Evolutionary conservation across 2,329 filamentous ascomycete genomes (phyloP).

Genomic region (Ceratocystis variospora): DNA sequence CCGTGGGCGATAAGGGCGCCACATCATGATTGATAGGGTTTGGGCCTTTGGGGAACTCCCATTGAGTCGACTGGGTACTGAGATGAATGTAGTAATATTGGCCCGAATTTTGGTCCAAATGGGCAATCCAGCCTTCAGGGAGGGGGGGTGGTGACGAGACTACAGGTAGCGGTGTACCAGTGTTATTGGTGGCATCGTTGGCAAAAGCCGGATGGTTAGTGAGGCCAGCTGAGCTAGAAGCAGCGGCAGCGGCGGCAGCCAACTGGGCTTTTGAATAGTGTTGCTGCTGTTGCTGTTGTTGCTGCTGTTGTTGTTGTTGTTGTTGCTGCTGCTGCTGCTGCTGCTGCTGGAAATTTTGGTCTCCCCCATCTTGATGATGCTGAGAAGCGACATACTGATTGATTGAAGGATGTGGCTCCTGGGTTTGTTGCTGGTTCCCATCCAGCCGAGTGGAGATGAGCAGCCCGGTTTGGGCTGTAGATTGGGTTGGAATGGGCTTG

Average conservation of each 20-base stretch:
- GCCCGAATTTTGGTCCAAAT: slow-evolving; percentile 86
- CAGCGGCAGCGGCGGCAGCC: slow-evolving; percentile 29
- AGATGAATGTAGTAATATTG: slow-evolving; percentile 99
- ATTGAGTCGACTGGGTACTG: slow-evolving; percentile 87
- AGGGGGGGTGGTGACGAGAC: slow-evolving; percentile 78
- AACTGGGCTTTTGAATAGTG: slow-evolving; percentile 15
- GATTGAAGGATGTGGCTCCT: neutral
- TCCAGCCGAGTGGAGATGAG: slow-evolving; percentile 16
- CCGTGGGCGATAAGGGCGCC: slow-evolving; percentile 67
- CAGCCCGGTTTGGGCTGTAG: slow-evolving; percentile 10
- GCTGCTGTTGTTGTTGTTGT: too few relatives aligned
- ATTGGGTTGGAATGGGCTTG: slow-evolving; percentile 18
- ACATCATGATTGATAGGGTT: slow-evolving; percentile 77
- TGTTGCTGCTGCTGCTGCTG: neutral
- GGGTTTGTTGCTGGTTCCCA: slow-evolving; percentile 11
- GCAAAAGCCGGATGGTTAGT: slow-evolving; percentile 79
- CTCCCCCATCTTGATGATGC: neutral
- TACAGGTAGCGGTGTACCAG: slow-evolving; percentile 16
- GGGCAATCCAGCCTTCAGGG: slow-evolving; percentile 96
- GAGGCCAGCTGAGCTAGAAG: slow-evolving; percentile 39
- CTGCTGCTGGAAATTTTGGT: neutral
- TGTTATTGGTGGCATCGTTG: slow-evolving; percentile 43
- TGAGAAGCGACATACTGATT: slow-evolving; percentile 7
- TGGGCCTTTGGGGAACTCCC: slow-evolving; percentile 95
- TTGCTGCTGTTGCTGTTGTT: slow-evolving; percentile 12